Evolutionary conservation across 2,329 filamentous ascomycete species (phyloP), one percentile per base, ranked within the genome.

Genomic region (Zymoseptoria tritici): DNA sequence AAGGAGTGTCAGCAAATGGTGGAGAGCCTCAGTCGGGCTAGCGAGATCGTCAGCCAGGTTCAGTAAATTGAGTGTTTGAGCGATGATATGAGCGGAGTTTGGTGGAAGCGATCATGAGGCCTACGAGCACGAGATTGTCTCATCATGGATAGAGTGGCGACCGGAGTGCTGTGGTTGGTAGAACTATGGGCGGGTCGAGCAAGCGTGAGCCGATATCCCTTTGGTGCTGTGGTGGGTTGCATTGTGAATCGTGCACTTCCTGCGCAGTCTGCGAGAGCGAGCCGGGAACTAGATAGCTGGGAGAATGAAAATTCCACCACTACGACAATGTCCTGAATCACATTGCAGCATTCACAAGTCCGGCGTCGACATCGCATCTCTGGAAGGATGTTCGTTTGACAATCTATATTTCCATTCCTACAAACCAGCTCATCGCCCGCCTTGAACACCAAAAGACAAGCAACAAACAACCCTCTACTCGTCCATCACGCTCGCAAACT

Each of bases 1-100:
- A 99, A 99, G 82, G 94, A 99, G 77, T 99, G 94, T 78, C 91
- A 95, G 78, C 91, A 97, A 78, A 99, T 99, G 94, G 94, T 99
- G 56, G 94, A 99, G 77, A 95, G 90, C 58, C 81, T 99, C 71
- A 79, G 83, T 68, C 88, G 89, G 76, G 94, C 94, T 58, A 94
- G 87, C 76, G 94, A 99, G 81, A 97, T 99, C 78, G 94, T 99
- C 73, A 91, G 90, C 77, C 83, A 86, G 69, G 84, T 87, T 62
- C 82, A 84, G 75, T 84, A 74, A 68, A 7, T 46, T 46, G 36
- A 46, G n/a, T 46, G 5, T 54, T 29, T 29, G 22, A 20, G 50
- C 50, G 50, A 46, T 13, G 36, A 46, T 13, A 29, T 29, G 26
- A 29, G 26, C 26, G 36, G 36, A 46, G 13, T 46, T 16, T 13